A percentile compares a stretch with the other conserved stretches of the same genome.
Evolutionary conservation across 2,329 filamentous ascomycete genomes (phyloP).

Genomic region (Parasarocladium wereldwijsianum): DNA sequence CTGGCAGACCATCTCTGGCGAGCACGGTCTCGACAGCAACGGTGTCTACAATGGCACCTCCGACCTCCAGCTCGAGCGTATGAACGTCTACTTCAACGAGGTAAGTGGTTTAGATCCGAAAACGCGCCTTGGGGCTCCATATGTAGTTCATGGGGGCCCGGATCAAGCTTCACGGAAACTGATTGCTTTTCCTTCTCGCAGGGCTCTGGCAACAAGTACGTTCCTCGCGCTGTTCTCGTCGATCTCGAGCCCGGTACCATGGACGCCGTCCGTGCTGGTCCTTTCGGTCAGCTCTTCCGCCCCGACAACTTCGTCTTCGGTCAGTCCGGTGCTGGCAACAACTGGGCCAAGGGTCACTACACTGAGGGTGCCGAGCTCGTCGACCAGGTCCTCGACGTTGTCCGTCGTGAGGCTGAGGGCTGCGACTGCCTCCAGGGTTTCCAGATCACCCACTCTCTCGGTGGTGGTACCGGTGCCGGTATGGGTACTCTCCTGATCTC

Average conservation of each 20-base stretch:
- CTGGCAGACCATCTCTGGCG: conserved; percentile 81
- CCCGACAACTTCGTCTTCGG: conserved; percentile 99
- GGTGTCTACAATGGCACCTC: conserved; percentile 98
- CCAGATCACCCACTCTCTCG: conserved; percentile 99
- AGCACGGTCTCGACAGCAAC: conserved; percentile 94
- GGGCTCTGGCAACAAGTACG: conserved; percentile 97
- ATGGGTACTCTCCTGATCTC: conserved; percentile 99
- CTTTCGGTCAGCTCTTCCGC: conserved; percentile 97
- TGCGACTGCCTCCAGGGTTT: conserved; percentile 99
- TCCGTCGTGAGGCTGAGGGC: conserved; percentile 95
- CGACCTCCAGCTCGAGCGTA: conserved; percentile 97
- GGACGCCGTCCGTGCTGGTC: conserved; percentile 96
- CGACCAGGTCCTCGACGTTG: conserved; percentile 94
- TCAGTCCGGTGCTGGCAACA: conserved; percentile 99
- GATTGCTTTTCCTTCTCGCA: conserved; percentile 25
- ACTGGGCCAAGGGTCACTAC: conserved; percentile 99
- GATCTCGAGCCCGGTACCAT: conserved; percentile 99
- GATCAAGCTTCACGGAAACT: conserved; percentile 1
- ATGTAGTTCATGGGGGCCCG: no score
- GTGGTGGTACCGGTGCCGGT: conserved; percentile 99
- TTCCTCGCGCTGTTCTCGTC: conserved; percentile 97
- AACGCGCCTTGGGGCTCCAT: conserved; percentile 2
- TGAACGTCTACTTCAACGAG: conserved; percentile 98
- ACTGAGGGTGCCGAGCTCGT: conserved; percentile 98
- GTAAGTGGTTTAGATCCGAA: conserved; percentile 17